Base-by-base conservation (phyloP, 2,329 filamentous ascomycete species). In the Talaromyces sp. region DNA sequence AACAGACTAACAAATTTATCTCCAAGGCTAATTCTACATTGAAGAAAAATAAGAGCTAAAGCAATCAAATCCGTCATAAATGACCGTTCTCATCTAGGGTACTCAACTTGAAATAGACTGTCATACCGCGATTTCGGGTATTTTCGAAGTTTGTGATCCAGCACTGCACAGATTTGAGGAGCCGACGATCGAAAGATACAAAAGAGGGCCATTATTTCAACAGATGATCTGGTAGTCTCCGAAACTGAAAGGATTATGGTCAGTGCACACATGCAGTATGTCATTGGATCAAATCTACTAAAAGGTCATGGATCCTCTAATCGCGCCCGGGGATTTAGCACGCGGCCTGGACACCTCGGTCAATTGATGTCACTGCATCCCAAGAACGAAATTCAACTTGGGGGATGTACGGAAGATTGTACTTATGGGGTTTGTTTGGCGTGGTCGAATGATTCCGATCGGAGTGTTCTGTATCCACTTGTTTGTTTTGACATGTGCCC, bases 71-170 rank as follows among this genome's bases (percentile, higher is more conserved):
- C n/a, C n/a, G n/a, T n/a, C n/a, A n/a, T n/a, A n/a, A n/a, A 49
- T 74, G 13, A 75, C 67, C 1, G 39, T 76, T 4, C 58, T 77
- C 3, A 65, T 58, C 54, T 77, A 73, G 73, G 66, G 63, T 3
- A 71, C 64, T 4, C 72, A 71, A 1, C 60, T n/a, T n/a, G n/a
- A n/a, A n/a, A n/a, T 76, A 3, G 74, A 75, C 46, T 54, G 62
- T 6, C 58, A 55, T 6, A 71, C 70, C 5, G 30, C 10, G 6
- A 58, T 58, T 17, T 58, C 71, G n/a, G 65, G 68, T 6, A 47
- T 71, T 14, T 72, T 72, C 40, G 50, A 64, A 11, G 49, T 71
- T 6, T 57, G 49, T 30, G 67, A 72, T 45, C 55, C 52, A 29
- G 54, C 56, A 56, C 52, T 7, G 56, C 60, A 19, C 44, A 58